phyloP scores from a whole-genome alignment of 2,329 filamentous ascomycete genomes.

The Xylaria sp. region DNA sequence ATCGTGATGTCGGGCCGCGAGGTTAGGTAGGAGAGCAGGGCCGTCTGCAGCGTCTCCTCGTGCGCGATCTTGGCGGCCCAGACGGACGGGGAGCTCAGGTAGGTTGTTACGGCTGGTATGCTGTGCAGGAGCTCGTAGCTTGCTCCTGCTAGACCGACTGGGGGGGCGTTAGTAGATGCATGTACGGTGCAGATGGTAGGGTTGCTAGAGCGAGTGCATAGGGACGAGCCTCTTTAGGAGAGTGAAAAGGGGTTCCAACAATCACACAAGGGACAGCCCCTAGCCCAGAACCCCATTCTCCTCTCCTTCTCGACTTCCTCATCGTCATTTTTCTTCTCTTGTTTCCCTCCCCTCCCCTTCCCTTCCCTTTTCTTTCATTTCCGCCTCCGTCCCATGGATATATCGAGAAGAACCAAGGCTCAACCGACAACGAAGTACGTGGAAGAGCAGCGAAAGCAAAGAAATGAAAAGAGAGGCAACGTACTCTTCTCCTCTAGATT shows the following conservation, averaged over 20 bases:
- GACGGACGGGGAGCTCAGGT: constrained; percentile 61
- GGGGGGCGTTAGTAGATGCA: background rate
- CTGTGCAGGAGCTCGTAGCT: constrained; percentile 76
- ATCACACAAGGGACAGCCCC: constrained; percentile 50
- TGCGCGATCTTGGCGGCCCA: constrained; percentile 68
- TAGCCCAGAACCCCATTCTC: background rate
- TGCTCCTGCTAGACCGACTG: constrained; percentile 62
- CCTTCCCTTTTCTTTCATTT: too few relatives aligned
- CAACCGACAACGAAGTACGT: background rate
- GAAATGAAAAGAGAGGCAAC: background rate
- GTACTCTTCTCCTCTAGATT: constrained; percentile 69
- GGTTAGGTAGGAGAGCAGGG: constrained; percentile 69
- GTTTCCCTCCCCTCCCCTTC: constrained; percentile 51
- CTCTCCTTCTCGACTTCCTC: background rate
- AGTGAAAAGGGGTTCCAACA: background rate
- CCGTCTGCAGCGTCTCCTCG: constrained; percentile 68
- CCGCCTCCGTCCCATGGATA: background rate
- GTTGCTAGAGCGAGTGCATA: background rate
- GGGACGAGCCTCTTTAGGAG: background rate
- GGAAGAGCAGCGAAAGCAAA: background rate
- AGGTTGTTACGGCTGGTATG: constrained; percentile 70
- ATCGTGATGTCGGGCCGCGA: constrained; percentile 65
- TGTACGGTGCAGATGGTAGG: background rate
- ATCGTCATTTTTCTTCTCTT: constrained; percentile 51
- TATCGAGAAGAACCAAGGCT: background rate